Percentiles rank a stretch among this genome's conserved stretches.
Conservation (phyloP, 2,329 filamentous ascomycete species). For the Trematosphaeria pertusa region DNA sequence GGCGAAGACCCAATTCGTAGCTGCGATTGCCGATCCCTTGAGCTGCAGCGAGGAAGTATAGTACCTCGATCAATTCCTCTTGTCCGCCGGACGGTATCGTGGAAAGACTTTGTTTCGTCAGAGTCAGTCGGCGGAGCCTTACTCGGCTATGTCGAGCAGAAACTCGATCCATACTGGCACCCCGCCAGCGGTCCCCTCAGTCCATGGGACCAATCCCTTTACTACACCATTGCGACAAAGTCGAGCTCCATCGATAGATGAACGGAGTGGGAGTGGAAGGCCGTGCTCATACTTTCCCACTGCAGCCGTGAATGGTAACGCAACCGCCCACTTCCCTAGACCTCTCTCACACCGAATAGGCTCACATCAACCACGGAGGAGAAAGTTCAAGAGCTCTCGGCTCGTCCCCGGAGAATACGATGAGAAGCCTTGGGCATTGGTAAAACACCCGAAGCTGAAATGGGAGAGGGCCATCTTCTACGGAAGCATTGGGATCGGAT, state of each 20-base stretch:
- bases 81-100: conserved; percentile 5
- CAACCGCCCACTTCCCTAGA: background rate
- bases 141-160: conserved; percentile 24
- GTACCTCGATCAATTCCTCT: conserved; percentile 7
- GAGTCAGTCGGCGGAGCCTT: background rate
- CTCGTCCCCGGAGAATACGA: conserved; percentile 26
- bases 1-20: conserved; percentile 2
- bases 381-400: conserved; percentile 31
- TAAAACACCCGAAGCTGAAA: conserved; percentile 27
- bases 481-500: conserved; percentile 23
- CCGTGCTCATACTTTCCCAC: conserved; percentile 20
- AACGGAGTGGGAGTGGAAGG: conserved; percentile 16
- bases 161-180: conserved; percentile 22
- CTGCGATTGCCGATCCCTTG: conserved; percentile 7
- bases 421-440: conserved; percentile 29
- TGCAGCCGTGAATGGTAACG: conserved; percentile 10
- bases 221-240: conserved; percentile 29
- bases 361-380: conserved; percentile 14
- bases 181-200: conserved; percentile 16
- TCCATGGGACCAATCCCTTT: conserved; percentile 28
- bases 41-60: conserved; percentile 7
- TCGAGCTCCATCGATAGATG: conserved; percentile 26
- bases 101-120: conserved; percentile 6
- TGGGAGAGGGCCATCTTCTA: conserved; percentile 31
- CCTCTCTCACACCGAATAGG: conserved; percentile 4